Evolutionary conservation across 2,329 filamentous ascomycete genomes (phyloP), one percentile per base, ranked within the genome.

Genomic region (Cyphellophora attinorum): DNA sequence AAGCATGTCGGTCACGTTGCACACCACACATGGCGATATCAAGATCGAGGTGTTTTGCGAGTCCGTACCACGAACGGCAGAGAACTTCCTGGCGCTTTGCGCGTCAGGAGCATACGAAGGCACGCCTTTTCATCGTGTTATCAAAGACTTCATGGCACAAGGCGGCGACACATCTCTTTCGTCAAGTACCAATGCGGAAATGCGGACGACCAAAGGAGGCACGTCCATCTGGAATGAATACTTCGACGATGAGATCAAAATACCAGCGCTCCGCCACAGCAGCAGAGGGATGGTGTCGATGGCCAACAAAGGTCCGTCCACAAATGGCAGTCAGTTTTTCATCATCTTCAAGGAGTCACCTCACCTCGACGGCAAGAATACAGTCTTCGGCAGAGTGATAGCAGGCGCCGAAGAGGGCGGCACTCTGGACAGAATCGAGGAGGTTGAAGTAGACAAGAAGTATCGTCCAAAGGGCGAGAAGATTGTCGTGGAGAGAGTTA

Each of bases 31-130:
- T 34, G 91, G 91, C 55, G 81, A 91, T 61, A 72, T 98, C 56
- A 98, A 96, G 65, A 75, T 96, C 51, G 91, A 96, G 60, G 69
- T 98, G 47, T 96, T 95, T 65, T 96, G 89, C 66, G 85, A 95
- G 58, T 80, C 83, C 49, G 85, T 93, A 19, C 91, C 91, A 43
- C 88, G 89, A 59, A 94, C 91, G 1, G 81, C 86, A 44, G 84
- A 94, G 62, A 80, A 79, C 59, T 80, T 80, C 58, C 68, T 80
- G 40, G 76, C 76, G 39, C 68, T 79, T 31, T 76, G 73, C 60
- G 76, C 75, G 30, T 71, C 68, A 23, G 64, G 61, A 51, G 70
- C 67, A 51, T 80, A 80, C 57, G 61, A 75, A 54, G 60, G 61
- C 47, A 75, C 70, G 13, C 74, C 74, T 11, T 76, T 80, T 55